These are phyloP conservation scores for Neofusicoccum sp. DNA, from an alignment of 2,329 filamentous ascomycete species.

Conservation along the genomic window DNA sequence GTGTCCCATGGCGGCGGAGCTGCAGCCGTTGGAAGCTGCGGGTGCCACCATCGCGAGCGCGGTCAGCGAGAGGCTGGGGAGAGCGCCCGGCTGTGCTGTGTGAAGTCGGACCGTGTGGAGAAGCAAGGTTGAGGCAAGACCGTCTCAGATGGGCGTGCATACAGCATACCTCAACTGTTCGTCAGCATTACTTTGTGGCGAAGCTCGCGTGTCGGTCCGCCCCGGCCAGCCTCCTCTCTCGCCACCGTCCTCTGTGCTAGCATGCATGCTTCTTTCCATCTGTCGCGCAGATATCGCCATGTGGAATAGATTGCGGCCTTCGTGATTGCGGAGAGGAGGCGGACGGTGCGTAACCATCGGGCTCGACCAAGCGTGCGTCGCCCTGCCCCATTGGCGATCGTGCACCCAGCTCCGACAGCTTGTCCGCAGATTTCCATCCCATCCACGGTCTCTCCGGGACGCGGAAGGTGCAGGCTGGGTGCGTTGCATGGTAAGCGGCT, in stretches of 20 bases:
- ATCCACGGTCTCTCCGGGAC: background rate
- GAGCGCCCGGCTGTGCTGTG: background rate
- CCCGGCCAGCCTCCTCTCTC: slow-evolving; percentile 1
- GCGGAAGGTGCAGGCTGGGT: background rate
- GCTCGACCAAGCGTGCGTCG: background rate
- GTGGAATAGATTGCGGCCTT: slow-evolving; percentile 7
- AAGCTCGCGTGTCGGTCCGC: slow-evolving; percentile 13
- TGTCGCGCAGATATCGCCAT: slow-evolving; percentile 14
- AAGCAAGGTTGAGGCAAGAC: background rate
- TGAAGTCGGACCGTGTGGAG: background rate
- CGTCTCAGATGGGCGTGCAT: slow-evolving; percentile 2
- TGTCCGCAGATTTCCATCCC: background rate
- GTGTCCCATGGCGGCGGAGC: background rate
- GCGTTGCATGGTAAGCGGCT: slow-evolving; percentile 1
- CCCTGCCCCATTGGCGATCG: background rate
- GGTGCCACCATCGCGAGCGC: background rate
- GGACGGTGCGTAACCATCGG: background rate
- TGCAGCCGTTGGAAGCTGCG: slow-evolving; percentile 10
- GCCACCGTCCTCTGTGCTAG: background rate
- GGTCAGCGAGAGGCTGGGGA: slow-evolving; percentile 14
- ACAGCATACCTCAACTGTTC: background rate
- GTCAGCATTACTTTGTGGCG: background rate
- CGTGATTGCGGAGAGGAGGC: background rate
- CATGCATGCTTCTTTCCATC: background rate
- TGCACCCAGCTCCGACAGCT: background rate